phyloP scores from a whole-genome alignment of 768 basidiomycete species.

The Pisolithus microcarpus region DNA sequence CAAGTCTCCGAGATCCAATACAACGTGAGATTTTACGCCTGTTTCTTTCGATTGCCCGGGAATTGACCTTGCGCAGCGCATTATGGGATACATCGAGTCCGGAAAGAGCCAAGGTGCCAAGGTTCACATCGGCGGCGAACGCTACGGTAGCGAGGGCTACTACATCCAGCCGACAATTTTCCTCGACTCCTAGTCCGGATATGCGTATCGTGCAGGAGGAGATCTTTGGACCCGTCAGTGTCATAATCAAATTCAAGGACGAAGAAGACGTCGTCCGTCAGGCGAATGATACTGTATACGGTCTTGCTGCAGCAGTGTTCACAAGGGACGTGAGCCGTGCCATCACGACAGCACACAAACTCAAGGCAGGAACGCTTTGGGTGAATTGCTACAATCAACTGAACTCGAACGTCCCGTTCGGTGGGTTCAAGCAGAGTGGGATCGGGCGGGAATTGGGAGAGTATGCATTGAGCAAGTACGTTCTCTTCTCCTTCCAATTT shows the following conservation, averaged over 20 bases:
- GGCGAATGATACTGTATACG: slow-evolving; percentile 86
- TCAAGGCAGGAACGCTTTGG: slow-evolving; percentile 82
- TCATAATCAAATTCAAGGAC: slow-evolving; percentile 68
- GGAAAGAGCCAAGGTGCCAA: slow-evolving; percentile 69
- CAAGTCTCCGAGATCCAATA: slow-evolving; percentile 72
- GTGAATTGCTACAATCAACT: slow-evolving; percentile 33
- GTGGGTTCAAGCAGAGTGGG: slow-evolving; percentile 80
- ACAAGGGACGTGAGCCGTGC: slow-evolving; percentile 72
- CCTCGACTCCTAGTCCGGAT: slow-evolving; percentile 51
- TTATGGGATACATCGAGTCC: slow-evolving; percentile 71
- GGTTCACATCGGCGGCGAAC: slow-evolving; percentile 55
- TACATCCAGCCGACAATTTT: slow-evolving; percentile 75
- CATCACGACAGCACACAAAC: slow-evolving; percentile 58
- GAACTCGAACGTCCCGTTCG: slow-evolving; percentile 55
- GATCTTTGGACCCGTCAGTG: slow-evolving; percentile 78
- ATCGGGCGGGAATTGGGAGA: slow-evolving; percentile 78
- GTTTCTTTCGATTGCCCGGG: not conserved
- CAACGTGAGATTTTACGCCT: slow-evolving; percentile 39
- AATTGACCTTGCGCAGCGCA: slow-evolving; percentile 37
- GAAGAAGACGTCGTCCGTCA: slow-evolving; percentile 57
- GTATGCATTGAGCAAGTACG: slow-evolving; percentile 55
- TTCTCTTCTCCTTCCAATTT: slow-evolving; percentile 6
- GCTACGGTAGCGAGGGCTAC: slow-evolving; percentile 53
- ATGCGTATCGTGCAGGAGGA: slow-evolving; percentile 75
- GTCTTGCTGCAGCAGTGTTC: slow-evolving; percentile 85